phyloP scores from a whole-genome alignment of 2,329 filamentous ascomycete species.

The Claviceps quebecensis region DNA sequence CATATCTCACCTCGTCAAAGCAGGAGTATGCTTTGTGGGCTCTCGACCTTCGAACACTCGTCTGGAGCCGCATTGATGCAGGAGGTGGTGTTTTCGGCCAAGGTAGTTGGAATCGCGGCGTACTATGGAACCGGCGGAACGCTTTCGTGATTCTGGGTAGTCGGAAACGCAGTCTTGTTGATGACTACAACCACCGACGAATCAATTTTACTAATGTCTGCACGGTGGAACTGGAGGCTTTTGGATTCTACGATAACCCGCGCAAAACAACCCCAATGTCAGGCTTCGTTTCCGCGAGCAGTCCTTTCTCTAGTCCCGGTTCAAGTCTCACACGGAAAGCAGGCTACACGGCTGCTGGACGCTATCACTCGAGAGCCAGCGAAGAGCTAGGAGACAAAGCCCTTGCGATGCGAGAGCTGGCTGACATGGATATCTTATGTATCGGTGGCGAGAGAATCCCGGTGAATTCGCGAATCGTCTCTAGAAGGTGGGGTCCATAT shows the following conservation, averaged over 20 bases:
- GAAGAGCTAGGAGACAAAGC: slow-evolving; percentile 77
- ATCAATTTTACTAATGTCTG: slow-evolving; percentile 97
- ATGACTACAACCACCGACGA: slow-evolving; percentile 94
- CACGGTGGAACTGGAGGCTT: slow-evolving; percentile 92
- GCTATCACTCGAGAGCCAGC: slow-evolving; percentile 61
- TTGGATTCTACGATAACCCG: slow-evolving; percentile 94
- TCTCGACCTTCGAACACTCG: slow-evolving; percentile 71
- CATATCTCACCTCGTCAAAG: slow-evolving; percentile 92
- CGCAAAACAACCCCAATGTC: slow-evolving; percentile 65
- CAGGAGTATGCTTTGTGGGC: slow-evolving; percentile 98
- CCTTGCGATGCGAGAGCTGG: slow-evolving; percentile 65
- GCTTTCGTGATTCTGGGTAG: slow-evolving; percentile 93
- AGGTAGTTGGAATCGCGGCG: slow-evolving; percentile 92
- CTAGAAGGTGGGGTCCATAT: slow-evolving; percentile 84
- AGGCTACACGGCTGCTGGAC: slow-evolving; percentile 57
- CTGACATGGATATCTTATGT: slow-evolving; percentile 94
- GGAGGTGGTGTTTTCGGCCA: slow-evolving; percentile 89
- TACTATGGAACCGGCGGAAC: slow-evolving; percentile 86
- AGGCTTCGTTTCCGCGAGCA: slow-evolving; percentile 73
- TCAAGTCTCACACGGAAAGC: slow-evolving; percentile 45
- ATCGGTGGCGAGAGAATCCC: slow-evolving; percentile 84
- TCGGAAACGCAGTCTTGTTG: slow-evolving; percentile 80
- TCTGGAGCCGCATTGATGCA: slow-evolving; percentile 92
- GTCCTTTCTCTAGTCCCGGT: slow-evolving; percentile 43
- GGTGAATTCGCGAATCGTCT: slow-evolving; percentile 80